Evolutionary conservation across 202 grass and related monocot species (phyloP), one percentile per base, ranked within the genome.

Genomic region (Eragrostis tef): DNA sequence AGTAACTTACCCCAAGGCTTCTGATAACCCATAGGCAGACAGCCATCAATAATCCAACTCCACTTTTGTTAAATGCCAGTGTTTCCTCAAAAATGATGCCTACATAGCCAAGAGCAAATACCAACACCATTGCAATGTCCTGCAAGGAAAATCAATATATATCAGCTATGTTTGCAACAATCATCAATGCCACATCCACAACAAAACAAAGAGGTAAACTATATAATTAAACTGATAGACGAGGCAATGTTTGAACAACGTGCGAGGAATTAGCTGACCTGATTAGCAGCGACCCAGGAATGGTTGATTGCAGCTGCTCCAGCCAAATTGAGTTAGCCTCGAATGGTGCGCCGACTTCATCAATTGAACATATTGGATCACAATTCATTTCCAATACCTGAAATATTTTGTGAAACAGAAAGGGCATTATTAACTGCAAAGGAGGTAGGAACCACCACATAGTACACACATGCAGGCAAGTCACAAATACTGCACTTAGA

Each of bases 11-110:
- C 85, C 93, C 93, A 5, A 97, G 93, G 86, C 93, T 97, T 89
- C 93, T 86, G 68, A 97, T 93, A 85, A 97, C 81, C 93, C 93
- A 93, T 71, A 97, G 85, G 83, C 86, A 91, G 81, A 89, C 93
- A 77, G 93, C 93, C 93, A 97, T 97, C 78, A 97, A 52, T 61
- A 97, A 91, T 73, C 88, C 93, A 56, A 97, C 88, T 47, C 93
- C 95, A 63, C 92, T 98, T 91, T 98, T 98, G 77, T 94, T 94
- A 85, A 98, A 98, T 79, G 95, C 92, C 39, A 98, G 60, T 78
- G 95, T 91, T 81, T 98, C 95, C 79, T 98, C 90, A 78, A 98
- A 98, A 88, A 98, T 83, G 64, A 98, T 98, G 82, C 95, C 92
- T 64, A 87, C 90, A 77, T 98, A 98, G 77, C 95, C 95, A 86